phyloP scores from a whole-genome alignment of 345 rosid genomes.

The Hibiscus syriacus region DNA sequence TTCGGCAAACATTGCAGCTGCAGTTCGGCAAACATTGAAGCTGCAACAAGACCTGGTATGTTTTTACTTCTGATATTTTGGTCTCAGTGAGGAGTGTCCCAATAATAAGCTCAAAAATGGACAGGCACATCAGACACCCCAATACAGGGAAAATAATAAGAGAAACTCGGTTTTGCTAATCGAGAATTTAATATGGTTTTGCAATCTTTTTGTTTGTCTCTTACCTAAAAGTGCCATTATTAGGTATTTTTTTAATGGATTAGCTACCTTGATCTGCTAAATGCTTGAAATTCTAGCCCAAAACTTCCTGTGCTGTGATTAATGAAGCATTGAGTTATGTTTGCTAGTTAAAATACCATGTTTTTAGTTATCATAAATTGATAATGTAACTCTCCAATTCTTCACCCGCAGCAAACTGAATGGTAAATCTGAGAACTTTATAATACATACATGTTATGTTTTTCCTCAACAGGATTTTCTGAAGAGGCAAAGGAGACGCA shows the following conservation, averaged over 20 bases:
- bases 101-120: background rate
- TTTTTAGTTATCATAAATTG: too few species aligned
- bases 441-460: background rate
- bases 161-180: background rate
- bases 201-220: background rate
- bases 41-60: conserved; percentile 81
- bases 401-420: background rate
- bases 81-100: background rate
- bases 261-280: too few species aligned
- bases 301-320: too few species aligned
- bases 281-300: too few species aligned
- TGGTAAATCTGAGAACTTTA: background rate
- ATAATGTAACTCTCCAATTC: background rate
- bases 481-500: conserved; percentile 57
- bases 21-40: too few species aligned
- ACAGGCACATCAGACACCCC: background rate
- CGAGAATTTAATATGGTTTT: background rate
- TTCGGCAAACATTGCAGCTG: conserved; percentile 63
- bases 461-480: conserved; percentile 42
- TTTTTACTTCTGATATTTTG: background rate
- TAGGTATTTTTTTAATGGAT: background rate
- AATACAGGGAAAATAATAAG: background rate
- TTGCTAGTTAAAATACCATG: too few species aligned
- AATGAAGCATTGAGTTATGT: too few species aligned
- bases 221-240: background rate